Evolutionary conservation across 176 grass and related monocot species (phyloP), one percentile per base, ranked within the genome.

Genomic region (Carex cristatella): DNA sequence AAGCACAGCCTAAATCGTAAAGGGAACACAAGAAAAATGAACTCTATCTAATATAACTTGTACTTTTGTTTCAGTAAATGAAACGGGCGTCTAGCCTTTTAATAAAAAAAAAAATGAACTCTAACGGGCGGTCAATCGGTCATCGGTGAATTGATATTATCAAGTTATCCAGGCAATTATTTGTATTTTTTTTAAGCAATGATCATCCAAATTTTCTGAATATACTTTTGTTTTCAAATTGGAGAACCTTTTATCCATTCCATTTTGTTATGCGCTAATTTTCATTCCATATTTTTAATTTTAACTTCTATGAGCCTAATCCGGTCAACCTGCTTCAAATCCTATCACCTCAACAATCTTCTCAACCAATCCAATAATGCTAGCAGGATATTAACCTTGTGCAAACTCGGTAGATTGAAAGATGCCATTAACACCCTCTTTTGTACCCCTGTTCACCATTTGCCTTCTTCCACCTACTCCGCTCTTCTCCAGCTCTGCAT

Each of bases 401-500:
- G 70, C 86, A 84, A 79, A 12, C 35, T 82, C 19, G 79, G 85
- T 7, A 69, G 37, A 61, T 61, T 61, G 19, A 83, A 33, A 74
- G 86, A 83, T 55, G 86, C 79, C 68, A 53, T 84, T 10, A n/a
- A 53, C 42, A 18, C 81, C 49, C 61, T 79, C 81, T 42, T 65
- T 27, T 84, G 30, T 27, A 19, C 12, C 70, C 70, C 31, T 7
- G 12, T 7, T 55, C 81, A 15, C 31, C 44, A 59, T 27, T 82
- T 44, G 40, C 69, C 69, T 73, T 73, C 84, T 28, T 30, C 81
- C 30, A 51, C 79, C 12, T 92, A 89, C 82, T 85, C 88, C 42
- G 88, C 94, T 0, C 67, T 97, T 33, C 89, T 94, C n/a, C 90
- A 90, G 67, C 73, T 72, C 40, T 94, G 89, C 79, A 94, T 90